Conservation (phyloP, 176 grass and related monocot species). For the Juncus inflexus region DNA sequence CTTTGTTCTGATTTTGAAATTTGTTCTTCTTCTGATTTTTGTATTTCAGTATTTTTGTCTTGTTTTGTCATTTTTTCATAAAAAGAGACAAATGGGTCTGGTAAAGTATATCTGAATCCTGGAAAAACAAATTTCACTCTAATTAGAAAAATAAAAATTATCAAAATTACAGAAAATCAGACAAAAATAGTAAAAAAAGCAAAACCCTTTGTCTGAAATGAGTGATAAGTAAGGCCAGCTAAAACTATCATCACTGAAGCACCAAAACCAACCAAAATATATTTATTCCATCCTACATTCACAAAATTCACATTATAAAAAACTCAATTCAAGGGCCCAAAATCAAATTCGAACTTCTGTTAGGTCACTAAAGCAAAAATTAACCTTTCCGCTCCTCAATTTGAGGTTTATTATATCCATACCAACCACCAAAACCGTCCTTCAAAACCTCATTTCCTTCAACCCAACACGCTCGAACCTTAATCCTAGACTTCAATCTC, state of each 20-base stretch:
- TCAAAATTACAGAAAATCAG: background rate
- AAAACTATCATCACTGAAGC: constrained; percentile 49
- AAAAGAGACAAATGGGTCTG: constrained; percentile 45
- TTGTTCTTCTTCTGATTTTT: constrained; percentile 25
- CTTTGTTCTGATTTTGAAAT: constrained; percentile 24
- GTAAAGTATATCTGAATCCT: constrained; percentile 49
- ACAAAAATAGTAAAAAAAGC: background rate
- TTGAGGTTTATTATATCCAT: background rate
- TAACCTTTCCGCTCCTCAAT: constrained; percentile 23
- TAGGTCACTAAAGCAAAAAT: background rate
- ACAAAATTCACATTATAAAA: background rate
- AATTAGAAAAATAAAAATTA: constrained; percentile 4
- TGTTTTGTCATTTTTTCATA: constrained; percentile 52
- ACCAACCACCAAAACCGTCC: constrained; percentile 44
- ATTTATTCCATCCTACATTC: constrained; percentile 46
- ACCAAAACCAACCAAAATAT: constrained; percentile 38
- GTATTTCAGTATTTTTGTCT: constrained; percentile 29
- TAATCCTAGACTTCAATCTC: background rate
- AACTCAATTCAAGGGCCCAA: background rate
- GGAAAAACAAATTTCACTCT: constrained; percentile 24
- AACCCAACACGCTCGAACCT: constrained; percentile 32
- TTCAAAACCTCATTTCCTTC: background rate
- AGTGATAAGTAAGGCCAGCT: constrained; percentile 52
- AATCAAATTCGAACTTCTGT: background rate
- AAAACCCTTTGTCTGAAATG: constrained; percentile 42